These are phyloP conservation scores for Cyclostephanos tholiformis DNA, from an alignment of 108 stramenopile genomes.

Conservation along the genomic window DNA sequence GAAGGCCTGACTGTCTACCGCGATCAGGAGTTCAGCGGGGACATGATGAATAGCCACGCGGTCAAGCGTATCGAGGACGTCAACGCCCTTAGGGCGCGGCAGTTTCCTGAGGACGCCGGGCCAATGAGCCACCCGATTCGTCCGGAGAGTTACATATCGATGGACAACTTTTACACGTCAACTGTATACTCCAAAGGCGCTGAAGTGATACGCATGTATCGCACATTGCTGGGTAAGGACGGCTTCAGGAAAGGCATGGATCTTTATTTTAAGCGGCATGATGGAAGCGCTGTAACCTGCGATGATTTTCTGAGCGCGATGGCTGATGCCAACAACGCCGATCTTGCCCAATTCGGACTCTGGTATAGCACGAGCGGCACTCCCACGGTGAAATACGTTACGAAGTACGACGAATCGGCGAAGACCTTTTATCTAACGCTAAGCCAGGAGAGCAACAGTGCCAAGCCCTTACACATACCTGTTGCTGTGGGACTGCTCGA, in stretches of 20 bases:
- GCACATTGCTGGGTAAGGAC: constrained; percentile 82
- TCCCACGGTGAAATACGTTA: constrained; percentile 77
- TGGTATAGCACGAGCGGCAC: constrained; percentile 97
- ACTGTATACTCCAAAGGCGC: constrained; percentile 94
- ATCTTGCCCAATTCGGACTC: constrained; percentile 78
- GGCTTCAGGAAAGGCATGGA: constrained; percentile 98
- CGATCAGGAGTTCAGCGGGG: constrained; percentile 90
- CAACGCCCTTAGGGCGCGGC: constrained; percentile 74
- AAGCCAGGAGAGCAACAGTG: constrained; percentile 58
- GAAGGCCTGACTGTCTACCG: constrained; percentile 99
- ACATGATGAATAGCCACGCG: constrained; percentile 89
- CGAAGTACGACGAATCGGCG: constrained; percentile 56
- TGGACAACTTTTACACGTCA: constrained; percentile 93
- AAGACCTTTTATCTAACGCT: constrained; percentile 60
- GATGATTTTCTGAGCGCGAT: constrained; percentile 96
- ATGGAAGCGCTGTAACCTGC: constrained; percentile 96
- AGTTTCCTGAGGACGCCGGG: constrained; percentile 89
- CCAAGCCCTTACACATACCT: constrained; percentile 91
- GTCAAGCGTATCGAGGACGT: constrained; percentile 96
- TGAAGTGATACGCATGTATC: constrained; percentile 97
- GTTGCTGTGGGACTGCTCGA: constrained; percentile 91
- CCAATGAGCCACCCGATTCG: constrained; percentile 96
- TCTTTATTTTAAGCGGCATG: constrained; percentile 94
- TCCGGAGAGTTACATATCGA: constrained; percentile 93
- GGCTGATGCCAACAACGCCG: constrained; percentile 93